phyloP scores from a whole-genome alignment of 352 stramenopile species.

The Phytophthora macrochlamydospora region DNA sequence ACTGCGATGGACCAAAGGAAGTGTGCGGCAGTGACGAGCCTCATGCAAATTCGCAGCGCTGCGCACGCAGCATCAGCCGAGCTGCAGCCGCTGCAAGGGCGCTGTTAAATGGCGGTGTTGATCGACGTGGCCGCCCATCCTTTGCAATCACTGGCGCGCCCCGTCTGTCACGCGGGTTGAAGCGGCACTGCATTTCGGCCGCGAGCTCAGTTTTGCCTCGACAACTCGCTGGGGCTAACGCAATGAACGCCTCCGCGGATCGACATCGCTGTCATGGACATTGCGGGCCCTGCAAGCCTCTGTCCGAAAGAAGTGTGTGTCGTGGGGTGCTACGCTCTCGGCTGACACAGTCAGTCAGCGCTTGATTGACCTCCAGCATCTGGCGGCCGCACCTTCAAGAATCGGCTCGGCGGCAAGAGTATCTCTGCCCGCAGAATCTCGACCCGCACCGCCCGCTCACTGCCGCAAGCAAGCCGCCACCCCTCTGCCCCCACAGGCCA shows the following conservation, averaged over 20 bases:
- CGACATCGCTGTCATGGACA: too few species aligned
- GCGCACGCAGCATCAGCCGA: neutral
- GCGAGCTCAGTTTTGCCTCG: too few species aligned
- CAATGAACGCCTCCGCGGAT: too few species aligned
- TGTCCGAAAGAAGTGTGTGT: neutral
- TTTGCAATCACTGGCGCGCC: neutral
- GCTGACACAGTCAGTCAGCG: neutral
- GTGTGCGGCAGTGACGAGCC: too few species aligned
- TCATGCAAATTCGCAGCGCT: too few species aligned
- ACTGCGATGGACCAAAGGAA: too few species aligned
- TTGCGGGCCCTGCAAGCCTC: too few species aligned
- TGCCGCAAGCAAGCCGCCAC: too few species aligned
- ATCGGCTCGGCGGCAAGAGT: neutral
- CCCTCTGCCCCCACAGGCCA: too few species aligned
- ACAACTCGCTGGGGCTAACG: neutral
- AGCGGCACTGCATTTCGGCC: neutral
- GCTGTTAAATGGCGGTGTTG: constrained; percentile 1
- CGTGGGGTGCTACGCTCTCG: neutral
- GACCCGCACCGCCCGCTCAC: too few species aligned
- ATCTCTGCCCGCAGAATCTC: too few species aligned
- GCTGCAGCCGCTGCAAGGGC: neutral
- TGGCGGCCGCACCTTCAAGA: neutral
- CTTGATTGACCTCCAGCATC: neutral
- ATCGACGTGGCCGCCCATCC: neutral
- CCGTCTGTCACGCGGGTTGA: neutral